phyloP scores from a whole-genome alignment of 768 basidiomycete species.

The Cystobasidium onofrii region DNA sequence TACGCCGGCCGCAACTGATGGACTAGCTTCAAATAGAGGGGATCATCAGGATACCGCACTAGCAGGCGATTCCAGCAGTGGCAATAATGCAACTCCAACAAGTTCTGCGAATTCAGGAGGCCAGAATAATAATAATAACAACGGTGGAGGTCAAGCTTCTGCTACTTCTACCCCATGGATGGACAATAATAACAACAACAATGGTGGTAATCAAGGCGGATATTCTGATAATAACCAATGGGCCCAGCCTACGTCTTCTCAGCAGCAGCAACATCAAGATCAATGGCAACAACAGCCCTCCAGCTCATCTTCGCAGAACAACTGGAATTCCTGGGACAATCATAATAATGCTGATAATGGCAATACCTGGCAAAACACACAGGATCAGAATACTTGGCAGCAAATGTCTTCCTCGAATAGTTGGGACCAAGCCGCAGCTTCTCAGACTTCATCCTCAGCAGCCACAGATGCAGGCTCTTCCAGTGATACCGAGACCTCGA shows the following conservation, averaged over 20 bases:
- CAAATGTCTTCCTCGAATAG: background rate
- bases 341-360: background rate
- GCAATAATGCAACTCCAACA: background rate
- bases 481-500: background rate
- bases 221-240: background rate
- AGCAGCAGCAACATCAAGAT: background rate
- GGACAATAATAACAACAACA: slow-evolving; percentile 1
- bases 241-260: background rate
- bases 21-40: background rate
- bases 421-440: background rate
- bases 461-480: background rate
- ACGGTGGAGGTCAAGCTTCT: background rate
- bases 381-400: background rate
- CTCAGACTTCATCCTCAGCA: background rate
- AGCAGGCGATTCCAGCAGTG: background rate
- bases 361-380: background rate
- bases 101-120: background rate
- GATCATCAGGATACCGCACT: background rate
- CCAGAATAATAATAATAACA: background rate
- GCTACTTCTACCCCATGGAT: background rate
- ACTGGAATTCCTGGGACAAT: slow-evolving; percentile 7
- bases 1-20: background rate
- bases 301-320: background rate
- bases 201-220: background rate
- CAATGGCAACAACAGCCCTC: background rate